Percentiles rank a stretch among this genome's conserved stretches.
Evolutionary conservation across 345 rosid genomes (phyloP).

Genomic region (Pistacia vera): DNA sequence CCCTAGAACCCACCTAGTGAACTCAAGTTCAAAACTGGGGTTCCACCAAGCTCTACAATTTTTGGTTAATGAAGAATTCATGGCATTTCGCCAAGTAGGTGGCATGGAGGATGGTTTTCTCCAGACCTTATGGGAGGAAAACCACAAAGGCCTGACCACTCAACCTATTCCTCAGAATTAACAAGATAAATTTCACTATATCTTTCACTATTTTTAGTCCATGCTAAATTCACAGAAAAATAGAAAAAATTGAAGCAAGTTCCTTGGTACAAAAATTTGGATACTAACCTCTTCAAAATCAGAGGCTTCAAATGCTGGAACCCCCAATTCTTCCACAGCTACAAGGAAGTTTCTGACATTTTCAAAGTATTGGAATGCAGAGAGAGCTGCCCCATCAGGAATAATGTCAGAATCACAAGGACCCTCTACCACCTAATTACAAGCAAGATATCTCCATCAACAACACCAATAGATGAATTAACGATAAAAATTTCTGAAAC

Average conservation of each 20-base stretch:
- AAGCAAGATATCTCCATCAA: background rate
- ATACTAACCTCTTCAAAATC: constrained; percentile 78
- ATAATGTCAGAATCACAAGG: constrained; percentile 62
- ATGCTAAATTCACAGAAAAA: constrained; percentile 1
- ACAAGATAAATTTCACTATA: background rate
- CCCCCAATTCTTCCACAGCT: constrained; percentile 70
- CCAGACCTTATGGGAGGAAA: background rate
- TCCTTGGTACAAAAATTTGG: background rate
- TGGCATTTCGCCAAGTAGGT: background rate
- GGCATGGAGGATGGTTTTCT: background rate
- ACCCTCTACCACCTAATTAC: constrained; percentile 73
- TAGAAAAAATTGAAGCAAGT: background rate
- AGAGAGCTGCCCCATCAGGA: constrained; percentile 90
- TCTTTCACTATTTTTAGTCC: background rate
- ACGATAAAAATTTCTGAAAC: background rate
- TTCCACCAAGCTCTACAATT: too few relatives aligned
- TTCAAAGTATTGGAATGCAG: constrained; percentile 88
- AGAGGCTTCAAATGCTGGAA: constrained; percentile 89
- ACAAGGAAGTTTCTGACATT: constrained; percentile 87
- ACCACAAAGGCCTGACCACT: background rate
- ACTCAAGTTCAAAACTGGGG: background rate
- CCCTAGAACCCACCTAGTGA: background rate
- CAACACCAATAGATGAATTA: background rate
- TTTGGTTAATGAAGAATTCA: background rate
- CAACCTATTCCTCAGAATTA: background rate